phyloP scores from a whole-genome alignment of 1,284 basidiomycete species.

The Pseudozyma sp. region DNA sequence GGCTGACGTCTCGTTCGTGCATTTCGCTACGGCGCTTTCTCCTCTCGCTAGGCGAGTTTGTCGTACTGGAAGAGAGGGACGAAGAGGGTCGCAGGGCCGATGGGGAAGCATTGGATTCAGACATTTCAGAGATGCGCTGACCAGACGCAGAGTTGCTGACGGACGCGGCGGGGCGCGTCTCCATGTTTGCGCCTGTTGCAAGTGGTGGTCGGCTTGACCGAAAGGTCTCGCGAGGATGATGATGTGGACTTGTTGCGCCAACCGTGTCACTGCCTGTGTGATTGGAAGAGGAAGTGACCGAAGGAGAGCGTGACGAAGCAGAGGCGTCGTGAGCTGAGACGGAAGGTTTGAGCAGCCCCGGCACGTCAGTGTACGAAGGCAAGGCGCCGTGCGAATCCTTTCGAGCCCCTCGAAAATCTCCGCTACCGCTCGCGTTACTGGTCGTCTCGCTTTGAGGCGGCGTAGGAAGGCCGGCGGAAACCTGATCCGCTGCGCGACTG shows the following conservation, averaged over 20 bases:
- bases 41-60: constrained; percentile 19
- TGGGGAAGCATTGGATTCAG: constrained; percentile 10
- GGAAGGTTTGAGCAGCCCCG: constrained; percentile 1
- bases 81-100: constrained; percentile 22
- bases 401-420: constrained; percentile 31
- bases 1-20: constrained; percentile 53
- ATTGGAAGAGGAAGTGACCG: constrained; percentile 35
- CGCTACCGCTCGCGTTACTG: constrained; percentile 33
- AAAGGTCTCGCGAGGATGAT: constrained; percentile 16
- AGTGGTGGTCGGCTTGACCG: not conserved
- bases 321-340: not conserved
- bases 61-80: constrained; percentile 8
- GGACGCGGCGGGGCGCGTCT: constrained; percentile 6
- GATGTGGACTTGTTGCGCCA: constrained; percentile 29
- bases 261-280: constrained; percentile 39
- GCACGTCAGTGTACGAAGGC: not conserved
- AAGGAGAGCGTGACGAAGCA: constrained; percentile 23
- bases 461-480: constrained; percentile 29
- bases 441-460: constrained; percentile 47
- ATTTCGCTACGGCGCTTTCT: constrained; percentile 44
- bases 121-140: not conserved
- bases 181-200: not conserved
- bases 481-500: constrained; percentile 1
- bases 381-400: constrained; percentile 23
- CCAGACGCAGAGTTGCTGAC: not conserved